phyloP scores from a whole-genome alignment of 257 asterid species.

The Cruciata laevipes region DNA sequence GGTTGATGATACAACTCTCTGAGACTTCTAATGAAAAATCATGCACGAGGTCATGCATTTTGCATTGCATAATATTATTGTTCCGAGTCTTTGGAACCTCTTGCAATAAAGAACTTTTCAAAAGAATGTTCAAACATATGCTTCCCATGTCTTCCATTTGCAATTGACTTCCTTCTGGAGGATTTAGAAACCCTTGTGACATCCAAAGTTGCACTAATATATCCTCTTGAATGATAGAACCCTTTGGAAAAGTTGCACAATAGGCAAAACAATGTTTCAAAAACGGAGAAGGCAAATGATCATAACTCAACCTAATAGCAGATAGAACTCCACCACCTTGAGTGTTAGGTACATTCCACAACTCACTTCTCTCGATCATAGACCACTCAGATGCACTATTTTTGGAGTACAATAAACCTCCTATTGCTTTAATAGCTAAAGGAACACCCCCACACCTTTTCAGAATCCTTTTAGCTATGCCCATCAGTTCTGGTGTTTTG shows the following conservation, averaged over 20 bases:
- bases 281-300: slow-evolving; percentile 18
- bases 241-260: slow-evolving; percentile 24
- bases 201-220: slow-evolving; percentile 27
- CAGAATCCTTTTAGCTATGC: slow-evolving; percentile 4
- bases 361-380: neutral
- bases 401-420: slow-evolving; percentile 18
- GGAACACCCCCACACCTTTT: slow-evolving; percentile 21
- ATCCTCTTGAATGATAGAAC: slow-evolving; percentile 13
- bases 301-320: slow-evolving; percentile 18
- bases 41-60: slow-evolving; percentile 36
- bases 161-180: neutral
- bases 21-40: slow-evolving; percentile 16
- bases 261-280: slow-evolving; percentile 22
- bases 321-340: slow-evolving; percentile 2
- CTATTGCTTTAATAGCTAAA: slow-evolving; percentile 24
- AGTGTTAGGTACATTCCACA: neutral
- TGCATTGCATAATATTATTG: slow-evolving; percentile 8
- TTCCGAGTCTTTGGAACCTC: slow-evolving; percentile 8
- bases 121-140: slow-evolving; percentile 6
- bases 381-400: slow-evolving; percentile 20
- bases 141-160: slow-evolving; percentile 21
- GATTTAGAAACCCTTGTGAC: slow-evolving; percentile 16
- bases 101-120: slow-evolving; percentile 22
- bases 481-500: slow-evolving; percentile 8
- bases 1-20: neutral